phyloP scores from a whole-genome alignment of 2,329 filamentous ascomycete genomes.

The Stagonosporopsis cucurbitacearum region DNA sequence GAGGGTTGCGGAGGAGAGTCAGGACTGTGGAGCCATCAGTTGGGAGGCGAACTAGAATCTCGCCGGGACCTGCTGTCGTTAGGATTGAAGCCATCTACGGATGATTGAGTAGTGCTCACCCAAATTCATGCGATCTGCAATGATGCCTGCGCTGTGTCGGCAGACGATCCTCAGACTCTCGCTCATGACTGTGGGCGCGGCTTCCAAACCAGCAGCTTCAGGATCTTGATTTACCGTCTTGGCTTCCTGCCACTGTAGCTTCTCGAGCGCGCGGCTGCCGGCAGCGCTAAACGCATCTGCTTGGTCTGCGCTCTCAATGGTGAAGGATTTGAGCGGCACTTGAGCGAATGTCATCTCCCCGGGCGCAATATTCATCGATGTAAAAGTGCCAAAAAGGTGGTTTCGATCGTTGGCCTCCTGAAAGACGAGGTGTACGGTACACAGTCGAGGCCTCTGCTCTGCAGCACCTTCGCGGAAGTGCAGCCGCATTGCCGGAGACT shows the following conservation, averaged over 20 bases:
- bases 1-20: conserved; percentile 65
- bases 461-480: conserved; percentile 67
- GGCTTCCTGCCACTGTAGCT: conserved; percentile 68
- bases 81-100: neutral
- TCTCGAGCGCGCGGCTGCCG: conserved; percentile 51
- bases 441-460: conserved; percentile 54
- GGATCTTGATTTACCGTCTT: conserved; percentile 76
- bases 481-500: conserved; percentile 73
- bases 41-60: conserved; percentile 56
- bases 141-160: conserved; percentile 75
- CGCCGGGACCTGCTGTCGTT: conserved; percentile 47
- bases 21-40: conserved; percentile 46
- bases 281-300: conserved; percentile 51
- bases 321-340: conserved; percentile 69
- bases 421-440: conserved; percentile 80
- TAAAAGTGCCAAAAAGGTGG: conserved; percentile 73
- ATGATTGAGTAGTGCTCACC: conserved; percentile 47
- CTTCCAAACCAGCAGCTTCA: conserved; percentile 60
- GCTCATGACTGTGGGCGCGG: conserved; percentile 73
- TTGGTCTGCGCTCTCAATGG: conserved; percentile 65
- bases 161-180: conserved; percentile 77
- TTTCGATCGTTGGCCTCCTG: conserved; percentile 73
- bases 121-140: conserved; percentile 85
- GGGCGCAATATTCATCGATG: conserved; percentile 71
- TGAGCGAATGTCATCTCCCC: conserved; percentile 76